Evolutionary conservation across 176 grass and related monocot genomes (phyloP).

Genomic region (Zea luxurians): DNA sequence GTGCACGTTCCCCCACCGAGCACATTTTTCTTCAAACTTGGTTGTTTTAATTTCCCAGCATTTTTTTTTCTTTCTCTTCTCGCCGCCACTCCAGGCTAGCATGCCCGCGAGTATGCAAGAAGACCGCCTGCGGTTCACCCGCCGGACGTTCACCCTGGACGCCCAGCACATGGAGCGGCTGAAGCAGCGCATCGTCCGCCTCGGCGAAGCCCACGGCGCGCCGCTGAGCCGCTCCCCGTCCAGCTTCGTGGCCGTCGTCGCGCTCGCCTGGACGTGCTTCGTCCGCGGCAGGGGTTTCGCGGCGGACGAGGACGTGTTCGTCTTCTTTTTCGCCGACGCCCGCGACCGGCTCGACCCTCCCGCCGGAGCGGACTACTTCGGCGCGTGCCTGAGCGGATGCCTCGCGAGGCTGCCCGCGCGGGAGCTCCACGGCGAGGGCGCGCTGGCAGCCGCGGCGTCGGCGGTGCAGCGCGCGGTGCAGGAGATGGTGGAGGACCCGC

Average conservation of each 20-base stretch:
- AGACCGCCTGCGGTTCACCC: neutral
- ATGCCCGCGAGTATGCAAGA: fast-evolving
- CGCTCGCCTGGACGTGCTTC: conserved; percentile 41
- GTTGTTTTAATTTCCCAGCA: neutral
- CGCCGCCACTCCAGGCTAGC: neutral
- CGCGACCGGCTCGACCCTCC: conserved; percentile 43
- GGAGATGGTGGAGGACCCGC: conserved; percentile 16
- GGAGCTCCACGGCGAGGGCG: conserved; percentile 13
- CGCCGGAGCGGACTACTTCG: conserved; percentile 28
- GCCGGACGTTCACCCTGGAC: conserved; percentile 38
- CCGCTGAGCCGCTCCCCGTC: conserved; percentile 19
- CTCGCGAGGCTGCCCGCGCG: neutral
- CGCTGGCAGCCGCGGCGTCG: conserved; percentile 2
- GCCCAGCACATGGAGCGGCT: neutral
- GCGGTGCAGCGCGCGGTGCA: conserved; percentile 35
- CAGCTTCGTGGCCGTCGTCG: conserved; percentile 39
- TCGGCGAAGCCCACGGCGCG: neutral
- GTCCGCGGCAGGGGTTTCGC: conserved; percentile 10
- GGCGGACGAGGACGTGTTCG: conserved; percentile 5
- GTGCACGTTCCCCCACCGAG: neutral
- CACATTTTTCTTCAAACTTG: neutral
- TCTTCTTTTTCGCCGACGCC: conserved; percentile 41
- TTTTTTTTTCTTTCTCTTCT: neutral
- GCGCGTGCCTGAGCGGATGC: conserved; percentile 30
- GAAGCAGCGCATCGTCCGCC: neutral